Percentiles rank a stretch among this genome's conserved stretches.
phyloP scores from a whole-genome alignment of 2,329 filamentous ascomycete species.

The Fonsecaea erecta region DNA sequence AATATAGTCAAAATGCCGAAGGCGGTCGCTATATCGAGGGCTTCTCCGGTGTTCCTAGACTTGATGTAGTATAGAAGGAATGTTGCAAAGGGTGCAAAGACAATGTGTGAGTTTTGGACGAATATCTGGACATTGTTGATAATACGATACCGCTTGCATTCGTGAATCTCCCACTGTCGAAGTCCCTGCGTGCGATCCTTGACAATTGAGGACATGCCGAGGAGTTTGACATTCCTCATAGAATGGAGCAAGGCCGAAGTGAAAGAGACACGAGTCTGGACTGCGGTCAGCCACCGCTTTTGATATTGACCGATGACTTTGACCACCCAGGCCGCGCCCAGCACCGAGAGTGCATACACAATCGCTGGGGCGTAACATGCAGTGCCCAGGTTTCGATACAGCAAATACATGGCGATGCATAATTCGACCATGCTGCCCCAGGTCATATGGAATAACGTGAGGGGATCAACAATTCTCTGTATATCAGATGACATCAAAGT shows the following conservation, averaged over 20 bases:
- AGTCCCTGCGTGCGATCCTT: conserved; percentile 47
- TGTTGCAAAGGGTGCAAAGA: conserved; percentile 32
- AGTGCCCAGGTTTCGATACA: conserved; percentile 48
- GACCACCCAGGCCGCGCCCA: conserved; percentile 24
- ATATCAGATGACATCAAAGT: conserved; percentile 57
- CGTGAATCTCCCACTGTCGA: conserved; percentile 48
- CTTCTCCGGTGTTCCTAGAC: conserved; percentile 11
- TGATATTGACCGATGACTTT: conserved; percentile 45
- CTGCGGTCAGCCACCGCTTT: conserved; percentile 56
- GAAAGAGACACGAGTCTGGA: conserved; percentile 55
- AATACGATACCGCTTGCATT: conserved; percentile 49
- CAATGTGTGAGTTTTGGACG: conserved; percentile 23
- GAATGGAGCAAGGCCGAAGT: conserved; percentile 55
- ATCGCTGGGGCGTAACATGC: conserved; percentile 53
- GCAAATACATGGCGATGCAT: conserved; percentile 51
- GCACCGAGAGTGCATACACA: conserved; percentile 38
- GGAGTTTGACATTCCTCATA: conserved; percentile 59
- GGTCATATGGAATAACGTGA: conserved; percentile 51
- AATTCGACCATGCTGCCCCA: conserved; percentile 54
- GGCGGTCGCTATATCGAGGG: conserved; percentile 24
- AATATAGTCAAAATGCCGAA: conserved; percentile 33
- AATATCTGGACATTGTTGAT: conserved; percentile 27
- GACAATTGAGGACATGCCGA: conserved; percentile 52
- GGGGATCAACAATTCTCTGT: conserved; percentile 46
- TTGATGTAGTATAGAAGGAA: conserved; percentile 31